Evolutionary conservation across 768 basidiomycete genomes (phyloP).

Genomic region (Tylopilus intermedius): DNA sequence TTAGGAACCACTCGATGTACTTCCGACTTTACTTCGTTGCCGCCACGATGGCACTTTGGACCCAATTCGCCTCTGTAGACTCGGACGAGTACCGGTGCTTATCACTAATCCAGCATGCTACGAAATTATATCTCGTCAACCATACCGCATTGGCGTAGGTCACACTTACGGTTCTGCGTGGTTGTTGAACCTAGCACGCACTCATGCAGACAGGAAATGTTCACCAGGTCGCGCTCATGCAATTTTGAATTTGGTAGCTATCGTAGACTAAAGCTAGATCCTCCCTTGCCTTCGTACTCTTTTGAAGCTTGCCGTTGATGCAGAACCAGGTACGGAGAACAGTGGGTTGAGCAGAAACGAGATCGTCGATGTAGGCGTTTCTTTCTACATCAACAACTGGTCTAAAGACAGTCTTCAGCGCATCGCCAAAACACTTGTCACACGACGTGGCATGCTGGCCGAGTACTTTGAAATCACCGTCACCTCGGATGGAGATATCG

Average conservation of each 20-base stretch:
- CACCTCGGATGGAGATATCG: slow-evolving; percentile 58
- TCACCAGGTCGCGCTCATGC: slow-evolving; percentile 87
- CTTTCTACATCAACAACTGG: background rate
- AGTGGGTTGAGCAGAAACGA: slow-evolving; percentile 53
- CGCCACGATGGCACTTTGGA: slow-evolving; percentile 25
- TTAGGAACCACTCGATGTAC: slow-evolving; percentile 38
- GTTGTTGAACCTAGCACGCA: background rate
- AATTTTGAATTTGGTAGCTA: slow-evolving; percentile 90
- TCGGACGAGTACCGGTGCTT: slow-evolving; percentile 68
- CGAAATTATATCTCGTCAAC: slow-evolving; percentile 85
- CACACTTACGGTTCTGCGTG: background rate
- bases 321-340: slow-evolving; percentile 44
- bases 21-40: slow-evolving; percentile 34
- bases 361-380: slow-evolving; percentile 62
- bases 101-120: slow-evolving; percentile 81
- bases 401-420: slow-evolving; percentile 37
- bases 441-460: slow-evolving; percentile 73
- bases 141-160: slow-evolving; percentile 80
- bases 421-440: slow-evolving; percentile 56
- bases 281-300: slow-evolving; percentile 62
- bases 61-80: slow-evolving; percentile 34
- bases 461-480: slow-evolving; percentile 89
- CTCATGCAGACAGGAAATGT: slow-evolving; percentile 73
- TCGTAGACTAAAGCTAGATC: slow-evolving; percentile 72
- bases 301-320: slow-evolving; percentile 75